Percentiles rank a stretch among this genome's conserved stretches.
Evolutionary conservation across 192 early-diverging fungal genomes (phyloP).

Genomic region (Gryganskiella cystojenkinii): DNA sequence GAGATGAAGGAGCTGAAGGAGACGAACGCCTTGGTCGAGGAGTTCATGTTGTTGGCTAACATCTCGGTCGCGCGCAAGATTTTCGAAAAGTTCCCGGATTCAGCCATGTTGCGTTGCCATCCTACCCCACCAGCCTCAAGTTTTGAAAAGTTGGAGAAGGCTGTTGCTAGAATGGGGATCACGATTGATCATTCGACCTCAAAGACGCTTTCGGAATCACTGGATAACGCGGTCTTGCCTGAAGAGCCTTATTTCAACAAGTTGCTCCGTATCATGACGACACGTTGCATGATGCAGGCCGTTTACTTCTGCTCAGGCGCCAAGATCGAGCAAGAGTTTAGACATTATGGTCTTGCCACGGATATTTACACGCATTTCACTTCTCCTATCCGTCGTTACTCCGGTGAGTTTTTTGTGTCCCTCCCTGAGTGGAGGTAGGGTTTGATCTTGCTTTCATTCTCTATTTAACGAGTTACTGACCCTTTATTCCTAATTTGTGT

Average conservation of each 20-base stretch:
- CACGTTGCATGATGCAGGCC: conserved; percentile 98
- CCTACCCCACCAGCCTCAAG: conserved; percentile 60
- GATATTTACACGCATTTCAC: conserved; percentile 99
- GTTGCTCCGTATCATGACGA: conserved; percentile 90
- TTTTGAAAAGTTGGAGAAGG: conserved; percentile 68
- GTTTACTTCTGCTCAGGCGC: conserved; percentile 96
- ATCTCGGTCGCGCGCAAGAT: conserved; percentile 94
- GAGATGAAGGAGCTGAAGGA: conserved; percentile 88
- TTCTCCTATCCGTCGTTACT: conserved; percentile 98
- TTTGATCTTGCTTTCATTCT: neutral
- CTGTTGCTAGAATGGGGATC: conserved; percentile 69
- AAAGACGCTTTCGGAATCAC: conserved; percentile 84
- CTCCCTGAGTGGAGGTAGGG: neutral
- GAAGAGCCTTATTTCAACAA: conserved; percentile 97
- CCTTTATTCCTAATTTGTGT: neutral
- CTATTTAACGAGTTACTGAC: neutral
- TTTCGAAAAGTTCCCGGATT: conserved; percentile 76
- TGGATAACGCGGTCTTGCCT: conserved; percentile 85
- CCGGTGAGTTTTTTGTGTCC: conserved; percentile 56
- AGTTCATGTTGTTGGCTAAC: conserved; percentile 98
- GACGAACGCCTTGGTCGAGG: conserved; percentile 95
- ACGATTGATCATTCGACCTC: conserved; percentile 75
- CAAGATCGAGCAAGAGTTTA: conserved; percentile 67
- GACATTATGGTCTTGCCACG: conserved; percentile 93
- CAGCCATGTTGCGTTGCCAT: conserved; percentile 84